Evolutionary conservation across 2,329 filamentous ascomycete species (phyloP), one percentile per base, ranked within the genome.

Genomic region (Neofusicoccum parvum): DNA sequence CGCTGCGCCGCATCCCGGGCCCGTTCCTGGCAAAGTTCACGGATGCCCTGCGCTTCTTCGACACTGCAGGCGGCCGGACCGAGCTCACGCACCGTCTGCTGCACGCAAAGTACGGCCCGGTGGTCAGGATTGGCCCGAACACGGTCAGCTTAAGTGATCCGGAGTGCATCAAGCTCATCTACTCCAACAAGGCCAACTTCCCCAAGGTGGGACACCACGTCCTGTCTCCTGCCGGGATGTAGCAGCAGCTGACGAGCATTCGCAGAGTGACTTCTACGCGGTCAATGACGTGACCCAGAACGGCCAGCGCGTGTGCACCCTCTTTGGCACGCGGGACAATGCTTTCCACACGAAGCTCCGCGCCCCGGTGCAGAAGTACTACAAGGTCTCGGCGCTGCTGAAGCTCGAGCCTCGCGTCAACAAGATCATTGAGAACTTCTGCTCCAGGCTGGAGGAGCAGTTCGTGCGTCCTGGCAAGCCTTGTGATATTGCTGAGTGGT

Each of bases 281-380:
- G 68, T 74, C 51, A 76, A 76, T 45, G 74, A 76, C 65, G 73
- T 73, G n/a, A 69, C 74, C 4, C 73, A 75, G 60, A 69, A 71
- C 58, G 69, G 71, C 5, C 72, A 74, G 51, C 63, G 74, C 51
- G 70, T 75, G 27, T 69, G 71, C 23, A 75, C 75, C 43, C 67
- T 76, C 23, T 76, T 75, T 66, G 73, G 72, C 62, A 76, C 74
- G 2, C 70, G 73, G 37, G 71, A 69, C 68, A 75, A 75, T 67
- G 70, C 71, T 15, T 74, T 71, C 11, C 73, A 75, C 43, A 62
- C 70, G 15, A 70, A 66, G 20, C 63, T 64, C 15, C 54, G 75
- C 62, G 72, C 68, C 17, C 74, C 74, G 9, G 62, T 76, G 1
- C 72, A 74, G 65, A 75, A 74, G 66, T 67, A 76, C 12, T 75